Conservation (phyloP, 805 yeast species). For the Kuraishia borneana region DNA sequence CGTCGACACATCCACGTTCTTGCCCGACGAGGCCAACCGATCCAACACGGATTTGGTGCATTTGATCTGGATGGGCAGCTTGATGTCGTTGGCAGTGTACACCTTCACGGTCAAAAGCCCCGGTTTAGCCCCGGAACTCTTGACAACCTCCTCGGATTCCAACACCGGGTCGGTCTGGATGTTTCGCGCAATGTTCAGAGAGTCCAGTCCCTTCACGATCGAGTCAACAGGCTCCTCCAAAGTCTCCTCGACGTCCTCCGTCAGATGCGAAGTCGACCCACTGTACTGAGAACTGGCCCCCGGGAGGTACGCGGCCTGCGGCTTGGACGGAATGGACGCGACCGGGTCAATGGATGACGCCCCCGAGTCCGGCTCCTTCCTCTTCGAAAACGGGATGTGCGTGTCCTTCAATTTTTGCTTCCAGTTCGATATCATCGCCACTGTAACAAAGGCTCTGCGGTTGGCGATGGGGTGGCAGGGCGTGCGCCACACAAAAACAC, state of each 20-base stretch:
- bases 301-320: constrained; percentile 1
- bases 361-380: neutral
- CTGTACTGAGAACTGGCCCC: neutral
- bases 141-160: constrained; percentile 3
- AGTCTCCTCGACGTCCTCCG: neutral
- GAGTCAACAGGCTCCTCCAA: neutral
- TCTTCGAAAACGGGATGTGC: constrained; percentile 1
- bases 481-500: neutral
- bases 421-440: constrained; percentile 4
- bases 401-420: constrained; percentile 5
- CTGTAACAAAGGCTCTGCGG: neutral
- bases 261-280: neutral
- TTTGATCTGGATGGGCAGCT: constrained; percentile 59
- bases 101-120: constrained; percentile 73
- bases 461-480: neutral
- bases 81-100: constrained; percentile 56
- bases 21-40: constrained; percentile 54
- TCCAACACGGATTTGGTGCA: constrained; percentile 52
- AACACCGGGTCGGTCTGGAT: constrained; percentile 21
- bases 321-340: neutral
- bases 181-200: constrained; percentile 4
- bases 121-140: constrained; percentile 23
- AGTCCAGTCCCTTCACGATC: neutral
- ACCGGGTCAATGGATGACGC: neutral
- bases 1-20: constrained; percentile 20